Base-by-base conservation (phyloP, 768 basidiomycete species). In the Crepidotus variabilis region DNA sequence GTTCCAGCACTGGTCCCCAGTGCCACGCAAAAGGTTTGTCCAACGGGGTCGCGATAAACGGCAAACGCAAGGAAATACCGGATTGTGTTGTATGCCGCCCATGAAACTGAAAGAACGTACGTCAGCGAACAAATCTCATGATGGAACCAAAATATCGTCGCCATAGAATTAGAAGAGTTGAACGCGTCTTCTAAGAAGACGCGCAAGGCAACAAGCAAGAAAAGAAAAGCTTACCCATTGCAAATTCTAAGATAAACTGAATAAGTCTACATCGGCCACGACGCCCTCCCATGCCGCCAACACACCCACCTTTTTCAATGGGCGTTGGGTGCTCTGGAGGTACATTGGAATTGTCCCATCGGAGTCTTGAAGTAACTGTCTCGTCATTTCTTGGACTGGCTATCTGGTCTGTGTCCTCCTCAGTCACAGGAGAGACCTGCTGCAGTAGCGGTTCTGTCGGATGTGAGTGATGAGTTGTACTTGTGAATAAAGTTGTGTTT, bases 31-130 rank as follows among this genome's bases (percentile, higher is more conserved):
- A 72, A 64, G 0, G 66, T 63, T 58, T 80, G 78, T 36, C 82
- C 80, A 20, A 63, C 65, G 14, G 58, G 55, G 6, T 77, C 72
- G 1, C 70, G 59, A 65, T 78, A 80, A 16, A 71, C 61, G 9
- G 71, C 71, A 61, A 79, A 86, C 2, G 86, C 83, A 10, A 89
- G 62, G 62, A 79, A 85, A 65, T 90, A 92, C 46, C 88, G 84
- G 52, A 83, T 67, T 6, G 80, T 75, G 58, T 78, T 85, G 66
- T 87, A 90, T 7, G 74, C 65, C 23, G 82, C 78, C 85, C 87
- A 91, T 24, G 65, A 66, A 57, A 72, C 86, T 88, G 54, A 16
- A 47, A 10, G n/a, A 18, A 51, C 50, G 33, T 10, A 55, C 20
- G 18, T 35, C 32, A 56, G 57, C n/a, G 46, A 50, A 55, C 43